Base-by-base conservation (phyloP, 352 stramenopile species). In the Saprolegnia parasitica region DNA sequence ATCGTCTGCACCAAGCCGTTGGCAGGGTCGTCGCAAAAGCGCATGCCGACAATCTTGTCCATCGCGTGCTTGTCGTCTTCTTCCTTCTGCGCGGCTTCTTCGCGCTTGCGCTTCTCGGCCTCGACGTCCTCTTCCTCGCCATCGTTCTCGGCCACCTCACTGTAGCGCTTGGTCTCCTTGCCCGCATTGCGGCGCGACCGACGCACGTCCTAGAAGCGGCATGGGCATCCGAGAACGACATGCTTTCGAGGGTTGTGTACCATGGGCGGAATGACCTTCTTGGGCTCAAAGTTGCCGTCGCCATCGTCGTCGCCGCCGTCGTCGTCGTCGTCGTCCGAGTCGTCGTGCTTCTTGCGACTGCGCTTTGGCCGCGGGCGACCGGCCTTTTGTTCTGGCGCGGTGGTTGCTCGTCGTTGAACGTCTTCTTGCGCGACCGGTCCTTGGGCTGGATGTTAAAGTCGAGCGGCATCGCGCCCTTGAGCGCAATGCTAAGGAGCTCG, bases 21-120 rank as follows among this genome's bases (percentile, higher is more conserved):
- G 20, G 75, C 72, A 24, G 84, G 72, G 10, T 81, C 77, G 55
- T 91, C 93, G 74, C 86, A 78, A 68, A 95, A 94, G 5, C 86
- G 84, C 26, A 95, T 78, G 21, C 88, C 92, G 24, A 99, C 78
- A 68, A 99, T 98, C 50, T 92, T 91, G 75, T 98, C 90, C 20
- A 98, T 96, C 63, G 96, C 90, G 6, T 93, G 84, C 10, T 86
- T 85, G 67, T 92, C 89, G 20, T 72, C 71, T 20, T 66, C 72
- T 61, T 77, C 74, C 23, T 80, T 80, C 58, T 84, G 42, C 13
- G 39, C 60, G n/a, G 42, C 35, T 45, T 77, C 56, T 23, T 73
- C 39, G 23, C 67, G 56, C 35, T n/a, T 35, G 4, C 46, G 23
- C 54, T 86, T 93, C 50, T 91, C 78, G 62, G 94, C 87, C 5